Evolutionary conservation across 805 yeast genomes (phyloP).

Genomic region (Kuraishia cidri): DNA sequence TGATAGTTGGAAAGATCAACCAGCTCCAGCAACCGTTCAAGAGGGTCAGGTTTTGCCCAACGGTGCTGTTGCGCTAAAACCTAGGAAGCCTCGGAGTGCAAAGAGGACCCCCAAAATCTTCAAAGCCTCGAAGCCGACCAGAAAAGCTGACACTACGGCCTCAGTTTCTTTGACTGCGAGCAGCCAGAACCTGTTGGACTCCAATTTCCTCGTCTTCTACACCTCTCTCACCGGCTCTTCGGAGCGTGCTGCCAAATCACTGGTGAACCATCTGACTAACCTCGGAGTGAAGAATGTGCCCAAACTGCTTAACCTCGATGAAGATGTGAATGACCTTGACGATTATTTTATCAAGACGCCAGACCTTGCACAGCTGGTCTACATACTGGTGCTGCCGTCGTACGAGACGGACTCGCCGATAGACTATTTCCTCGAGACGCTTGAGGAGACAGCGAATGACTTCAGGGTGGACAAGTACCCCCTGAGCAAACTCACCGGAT

Average conservation of each 20-base stretch:
- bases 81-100: conserved; percentile 5
- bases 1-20: neutral
- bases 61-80: conserved; percentile 2
- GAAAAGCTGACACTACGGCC: conserved; percentile 7
- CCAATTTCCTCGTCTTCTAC: conserved; percentile 64
- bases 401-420: conserved; percentile 91
- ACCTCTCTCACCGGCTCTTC: conserved; percentile 84
- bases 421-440: conserved; percentile 75
- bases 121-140: conserved; percentile 19
- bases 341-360: conserved; percentile 71
- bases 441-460: conserved; percentile 75
- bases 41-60: neutral
- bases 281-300: conserved; percentile 28
- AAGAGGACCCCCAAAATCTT: conserved; percentile 32
- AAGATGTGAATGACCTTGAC: conserved; percentile 74
- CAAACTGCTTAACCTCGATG: conserved; percentile 61
- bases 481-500: conserved; percentile 59
- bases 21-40: neutral
- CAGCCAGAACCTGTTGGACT: conserved; percentile 30
- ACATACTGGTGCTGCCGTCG: conserved; percentile 75
- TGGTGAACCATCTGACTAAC: conserved; percentile 28
- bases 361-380: conserved; percentile 35
- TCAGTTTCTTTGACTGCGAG: conserved; percentile 28
- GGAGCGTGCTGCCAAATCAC: conserved; percentile 51
- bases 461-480: conserved; percentile 84